Evolutionary conservation across 2,329 filamentous ascomycete species (phyloP), one percentile per base, ranked within the genome.

Genomic region (Fusarium ambrosium): DNA sequence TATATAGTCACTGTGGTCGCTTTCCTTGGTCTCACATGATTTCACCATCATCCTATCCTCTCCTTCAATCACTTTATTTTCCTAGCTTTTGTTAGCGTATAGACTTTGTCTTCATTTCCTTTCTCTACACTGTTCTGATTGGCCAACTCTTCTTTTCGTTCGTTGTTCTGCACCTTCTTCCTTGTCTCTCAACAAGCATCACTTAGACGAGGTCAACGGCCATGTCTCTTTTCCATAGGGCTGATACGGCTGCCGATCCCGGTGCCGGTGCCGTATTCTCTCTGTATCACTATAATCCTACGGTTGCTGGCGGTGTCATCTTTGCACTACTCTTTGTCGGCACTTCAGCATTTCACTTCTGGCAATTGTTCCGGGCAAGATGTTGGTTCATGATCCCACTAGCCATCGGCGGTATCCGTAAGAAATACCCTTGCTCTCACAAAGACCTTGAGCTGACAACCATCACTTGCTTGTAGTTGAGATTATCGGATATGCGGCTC

Each of bases 401-500:
- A 1, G 55, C 34, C 34, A 24, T 27, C 6, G 55, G 55, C 13
- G 55, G 55, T 20, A 37, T 58, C 14, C 16, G 55, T 58, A 39
- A 58, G 55, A 8, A 8, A 16, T 34, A 13, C 29, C 29, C 29
- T 32, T 4, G 29, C 29, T 32, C 29, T 32, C 29, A 32, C 29
- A 32, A 32, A 32, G 29, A 32, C 29, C 29, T 32, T 32, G 3
- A 32, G 29, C 29, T 32, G 29, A 32, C 29, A 32, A 32, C 29
- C 29, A 32, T 32, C 9, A 2, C 29, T 10, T 32, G 29, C 29
- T 43, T 43, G n/a, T 24, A 58, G 55, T 58, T 16, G 55, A 58
- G 6, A 9, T 58, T 37, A 53, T 68, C 24, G 60, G 34, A 37
- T 66, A 11, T 45, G 67, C 29, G 58, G 64, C 27, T 36, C 36